phyloP scores from a whole-genome alignment of 768 basidiomycete genomes.

The Amanita pallidorosea region DNA sequence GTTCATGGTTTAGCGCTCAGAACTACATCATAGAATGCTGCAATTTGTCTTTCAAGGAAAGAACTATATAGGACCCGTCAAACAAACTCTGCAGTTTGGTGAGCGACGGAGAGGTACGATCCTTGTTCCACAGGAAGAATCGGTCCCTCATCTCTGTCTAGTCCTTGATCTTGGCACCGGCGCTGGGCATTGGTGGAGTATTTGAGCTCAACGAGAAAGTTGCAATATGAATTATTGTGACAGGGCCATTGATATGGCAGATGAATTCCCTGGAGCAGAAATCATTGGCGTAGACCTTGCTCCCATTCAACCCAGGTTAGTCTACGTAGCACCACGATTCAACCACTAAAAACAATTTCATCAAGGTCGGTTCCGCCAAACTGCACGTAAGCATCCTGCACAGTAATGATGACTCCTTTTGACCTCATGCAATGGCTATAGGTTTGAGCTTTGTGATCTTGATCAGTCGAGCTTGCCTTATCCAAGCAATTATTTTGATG shows the following conservation, averaged over 20 bases:
- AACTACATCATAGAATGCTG: conserved; percentile 54
- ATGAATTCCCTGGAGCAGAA: conserved; percentile 57
- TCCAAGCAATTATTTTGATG: conserved; percentile 50
- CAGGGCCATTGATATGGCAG: conserved; percentile 67
- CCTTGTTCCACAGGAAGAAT: neutral
- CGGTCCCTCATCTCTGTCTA: conserved; percentile 14
- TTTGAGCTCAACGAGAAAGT: neutral
- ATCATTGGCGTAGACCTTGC: conserved; percentile 65
- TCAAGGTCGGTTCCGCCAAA: conserved; percentile 54
- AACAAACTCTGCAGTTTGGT: conserved; percentile 41
- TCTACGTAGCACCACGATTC: conserved; percentile 1
- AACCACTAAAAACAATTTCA: neutral
- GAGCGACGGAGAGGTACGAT: conserved; percentile 30
- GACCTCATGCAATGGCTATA: conserved; percentile 14
- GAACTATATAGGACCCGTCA: conserved; percentile 59
- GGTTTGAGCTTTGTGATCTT: conserved; percentile 65
- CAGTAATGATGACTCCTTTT: neutral
- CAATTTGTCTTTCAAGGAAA: conserved; percentile 54
- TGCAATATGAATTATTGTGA: conserved; percentile 5
- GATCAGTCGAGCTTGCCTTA: conserved; percentile 53
- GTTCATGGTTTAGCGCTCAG: conserved; percentile 35
- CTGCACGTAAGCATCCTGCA: conserved; percentile 47
- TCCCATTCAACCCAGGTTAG: conserved; percentile 60
- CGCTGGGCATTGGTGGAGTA: conserved; percentile 44
- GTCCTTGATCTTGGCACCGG: conserved; percentile 67